A percentile compares a stretch with the other conserved stretches of the same genome.
phyloP scores from a whole-genome alignment of 1,139 yeast species.

The Hansenula sp. region DNA sequence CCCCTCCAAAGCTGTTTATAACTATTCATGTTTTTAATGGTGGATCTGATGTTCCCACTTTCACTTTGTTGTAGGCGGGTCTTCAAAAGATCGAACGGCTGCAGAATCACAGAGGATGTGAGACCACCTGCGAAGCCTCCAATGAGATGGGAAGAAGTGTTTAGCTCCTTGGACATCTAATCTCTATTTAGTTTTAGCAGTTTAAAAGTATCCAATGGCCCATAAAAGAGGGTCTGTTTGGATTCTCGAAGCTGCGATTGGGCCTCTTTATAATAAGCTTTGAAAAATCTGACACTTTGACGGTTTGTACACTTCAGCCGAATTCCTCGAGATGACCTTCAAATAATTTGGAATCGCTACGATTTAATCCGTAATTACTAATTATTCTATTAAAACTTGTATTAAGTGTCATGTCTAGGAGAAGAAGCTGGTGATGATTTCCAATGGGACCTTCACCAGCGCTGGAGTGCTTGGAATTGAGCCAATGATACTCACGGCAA shows the following conservation, averaged over 20 bases:
- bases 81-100: slow-evolving; percentile 87
- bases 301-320: background rate
- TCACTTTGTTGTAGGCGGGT: slow-evolving; percentile 81
- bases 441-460: background rate
- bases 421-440: background rate
- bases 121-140: slow-evolving; percentile 91
- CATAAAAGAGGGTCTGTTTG: too few relatives aligned
- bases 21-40: slow-evolving; percentile 44
- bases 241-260: too few relatives aligned
- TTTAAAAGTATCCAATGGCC: too few relatives aligned
- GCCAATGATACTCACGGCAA: slow-evolving; percentile 1
- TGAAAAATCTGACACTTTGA: background rate
- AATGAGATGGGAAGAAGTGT: slow-evolving; percentile 46
- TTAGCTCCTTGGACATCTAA: slow-evolving; percentile 6
- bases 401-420: background rate
- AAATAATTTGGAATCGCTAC: too few relatives aligned
- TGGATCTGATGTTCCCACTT: slow-evolving; percentile 36
- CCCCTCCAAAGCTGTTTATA: slow-evolving; percentile 82
- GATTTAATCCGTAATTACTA: too few relatives aligned
- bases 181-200: background rate
- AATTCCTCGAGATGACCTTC: background rate
- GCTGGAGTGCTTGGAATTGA: background rate
- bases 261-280: background rate
- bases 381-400: too few relatives aligned
- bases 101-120: slow-evolving; percentile 75